These are phyloP conservation scores for Arthrinium phaeospermum DNA, from an alignment of 2,329 filamentous ascomycete genomes.

Conservation along the genomic window DNA sequence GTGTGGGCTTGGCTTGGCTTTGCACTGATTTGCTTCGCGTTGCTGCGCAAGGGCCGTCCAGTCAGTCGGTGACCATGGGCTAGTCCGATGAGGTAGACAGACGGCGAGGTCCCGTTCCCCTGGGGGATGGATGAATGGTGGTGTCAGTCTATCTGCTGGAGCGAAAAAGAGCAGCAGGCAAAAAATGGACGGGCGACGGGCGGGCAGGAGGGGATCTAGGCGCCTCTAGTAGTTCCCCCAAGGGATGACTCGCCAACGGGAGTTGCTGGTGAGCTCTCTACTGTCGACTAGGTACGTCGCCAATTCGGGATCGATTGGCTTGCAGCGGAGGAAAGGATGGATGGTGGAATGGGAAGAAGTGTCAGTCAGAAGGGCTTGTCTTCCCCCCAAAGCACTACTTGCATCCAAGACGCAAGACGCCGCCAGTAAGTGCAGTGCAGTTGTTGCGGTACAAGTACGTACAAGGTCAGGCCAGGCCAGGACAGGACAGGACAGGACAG, in stretches of 20 bases:
- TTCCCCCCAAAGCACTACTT: conserved; percentile 1
- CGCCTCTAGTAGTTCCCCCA: conserved; percentile 18
- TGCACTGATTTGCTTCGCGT: background rate
- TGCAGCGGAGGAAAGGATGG: conserved; percentile 16
- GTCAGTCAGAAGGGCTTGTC: conserved; percentile 10
- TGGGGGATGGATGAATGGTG: conserved; percentile 15
- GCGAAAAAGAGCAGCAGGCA: background rate
- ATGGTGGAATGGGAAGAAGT: conserved; percentile 15
- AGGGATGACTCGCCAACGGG: conserved; percentile 18
- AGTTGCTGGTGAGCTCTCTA: conserved; percentile 5
- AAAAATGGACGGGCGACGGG: background rate
- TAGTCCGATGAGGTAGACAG: conserved; percentile 9
- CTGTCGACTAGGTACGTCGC: background rate
- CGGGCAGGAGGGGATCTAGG: conserved; percentile 17
- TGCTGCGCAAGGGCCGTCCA: conserved; percentile 14
- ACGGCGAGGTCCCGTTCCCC: conserved; percentile 18
- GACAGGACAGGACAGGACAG: background rate
- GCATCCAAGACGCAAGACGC: background rate
- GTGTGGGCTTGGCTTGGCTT: conserved; percentile 7
- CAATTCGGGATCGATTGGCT: conserved; percentile 17
- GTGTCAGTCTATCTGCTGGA: conserved; percentile 17
- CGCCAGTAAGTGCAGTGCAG: background rate
- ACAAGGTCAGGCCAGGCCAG: background rate
- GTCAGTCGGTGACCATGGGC: conserved; percentile 11
- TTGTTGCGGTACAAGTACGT: background rate